Evolutionary conservation across 2,329 filamentous ascomycete genomes (phyloP).

Genomic region (Penicillium concentricum): DNA sequence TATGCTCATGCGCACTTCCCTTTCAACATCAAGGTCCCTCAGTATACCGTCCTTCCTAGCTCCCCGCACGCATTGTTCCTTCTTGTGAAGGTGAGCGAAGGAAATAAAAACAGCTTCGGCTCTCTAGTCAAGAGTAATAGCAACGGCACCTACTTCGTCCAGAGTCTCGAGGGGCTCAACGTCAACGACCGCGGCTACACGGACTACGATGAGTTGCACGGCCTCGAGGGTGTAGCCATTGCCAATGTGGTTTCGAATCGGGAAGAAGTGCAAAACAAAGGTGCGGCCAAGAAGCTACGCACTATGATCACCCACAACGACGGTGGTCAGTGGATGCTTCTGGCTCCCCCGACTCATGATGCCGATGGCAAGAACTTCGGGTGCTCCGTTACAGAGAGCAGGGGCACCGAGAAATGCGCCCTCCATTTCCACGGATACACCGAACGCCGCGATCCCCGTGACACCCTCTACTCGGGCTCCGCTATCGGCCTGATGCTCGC

Average conservation of each 20-base stretch:
- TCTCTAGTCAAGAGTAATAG: constrained; percentile 97
- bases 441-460: constrained; percentile 75
- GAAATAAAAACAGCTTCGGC: constrained; percentile 68
- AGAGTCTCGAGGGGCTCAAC: constrained; percentile 80
- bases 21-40: constrained; percentile 73
- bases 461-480: constrained; percentile 83
- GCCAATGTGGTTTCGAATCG: constrained; percentile 82
- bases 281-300: constrained; percentile 74
- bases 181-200: constrained; percentile 74
- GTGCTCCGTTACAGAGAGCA: constrained; percentile 62
- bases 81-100: constrained; percentile 77
- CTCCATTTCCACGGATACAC: constrained; percentile 96
- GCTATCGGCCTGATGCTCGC: constrained; percentile 90
- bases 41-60: constrained; percentile 92
- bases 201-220: constrained; percentile 94
- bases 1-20: constrained; percentile 88
- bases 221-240: constrained; percentile 83
- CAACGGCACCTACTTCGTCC: constrained; percentile 91
- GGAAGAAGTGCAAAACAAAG: constrained; percentile 60
- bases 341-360: constrained; percentile 71
- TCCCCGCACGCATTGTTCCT: constrained; percentile 92
- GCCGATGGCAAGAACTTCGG: constrained; percentile 68
- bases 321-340: constrained; percentile 77
- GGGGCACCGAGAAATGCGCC: constrained; percentile 64
- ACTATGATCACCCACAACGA: constrained; percentile 97